Base-by-base conservation (phyloP, 2,329 filamentous ascomycete species). In the Trichoderma sp. region DNA sequence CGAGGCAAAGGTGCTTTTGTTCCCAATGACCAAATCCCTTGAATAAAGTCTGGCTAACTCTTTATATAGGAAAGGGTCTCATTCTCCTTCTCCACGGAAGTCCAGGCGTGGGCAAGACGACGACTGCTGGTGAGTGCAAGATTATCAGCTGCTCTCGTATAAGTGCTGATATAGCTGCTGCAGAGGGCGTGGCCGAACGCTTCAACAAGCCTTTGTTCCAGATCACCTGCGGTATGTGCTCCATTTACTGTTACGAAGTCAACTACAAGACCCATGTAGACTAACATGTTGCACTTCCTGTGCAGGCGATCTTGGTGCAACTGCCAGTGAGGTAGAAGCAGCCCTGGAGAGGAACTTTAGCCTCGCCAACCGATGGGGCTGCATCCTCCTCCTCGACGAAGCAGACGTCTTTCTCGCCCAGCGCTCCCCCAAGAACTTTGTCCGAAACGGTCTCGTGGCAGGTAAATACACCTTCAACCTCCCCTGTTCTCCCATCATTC, bases 341-440 rank as follows among this genome's bases (percentile, higher is more conserved):
- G 75, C 78, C 0, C 77, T 82, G 1, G 80, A 82, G 69, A 66
- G 65, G 0, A 66, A 69, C 1, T 68, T 75, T 0, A 48, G 69
- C 15, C 64, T 72, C 3, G 71, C 68, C 3, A 71, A 70, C 14
- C 50, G 55, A 3, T 75, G 73, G 74, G 69, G 67, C 21, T 70
- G 69, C 44, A 68, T 75, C 2, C 61, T 74, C 1, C 67, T 75
- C 0, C 65, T 75, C 0, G 73, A 75, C n/a, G 73, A 73, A 47
- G 71, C 71, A 2, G 74, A 75, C 7, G 69, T 75, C 0, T 72
- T 75, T n/a, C 66, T 75, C 1, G 68, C 71, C 6, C 66, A 69
- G 12, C 65, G 73, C 12, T 67, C 60, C 0, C 56, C 67, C 0
- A 52, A 64, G 3, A 70, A 74, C 43, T 60, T 74, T 1, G 47